These are phyloP conservation scores for Russula earlei DNA, from an alignment of 768 basidiomycete species.

Conservation along the genomic window DNA sequence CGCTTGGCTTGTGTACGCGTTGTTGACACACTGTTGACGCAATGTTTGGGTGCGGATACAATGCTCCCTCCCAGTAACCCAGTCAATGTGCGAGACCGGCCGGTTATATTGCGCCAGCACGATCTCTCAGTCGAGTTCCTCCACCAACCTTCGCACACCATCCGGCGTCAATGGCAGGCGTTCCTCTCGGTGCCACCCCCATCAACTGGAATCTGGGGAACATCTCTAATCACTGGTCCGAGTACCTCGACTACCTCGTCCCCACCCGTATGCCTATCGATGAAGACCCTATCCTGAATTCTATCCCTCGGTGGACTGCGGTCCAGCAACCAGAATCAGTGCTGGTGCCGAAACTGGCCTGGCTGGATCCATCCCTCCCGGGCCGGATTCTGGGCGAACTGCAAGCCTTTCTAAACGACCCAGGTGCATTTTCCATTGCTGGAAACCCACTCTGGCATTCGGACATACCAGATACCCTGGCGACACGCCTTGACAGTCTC, in stretches of 20 bases:
- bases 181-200: background rate
- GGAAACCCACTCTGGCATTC: background rate
- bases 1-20: background rate
- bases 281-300: background rate
- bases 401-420: background rate
- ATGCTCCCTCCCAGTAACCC: too few relatives aligned
- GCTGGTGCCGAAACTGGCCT: background rate
- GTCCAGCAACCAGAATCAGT: background rate
- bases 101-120: background rate
- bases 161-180: background rate
- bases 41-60: background rate
- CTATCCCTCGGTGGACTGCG: conserved; percentile 7
- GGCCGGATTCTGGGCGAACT: background rate
- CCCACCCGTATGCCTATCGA: conserved; percentile 6
- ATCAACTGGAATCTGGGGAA: conserved; percentile 6
- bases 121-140: background rate
- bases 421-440: background rate
- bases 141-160: background rate
- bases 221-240: conserved; percentile 5
- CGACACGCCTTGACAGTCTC: conserved; percentile 7
- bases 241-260: conserved; percentile 4
- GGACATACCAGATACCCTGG: conserved; percentile 8
- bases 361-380: conserved; percentile 3
- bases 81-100: background rate
- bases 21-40: background rate